Base-by-base conservation (phyloP, 169 alveolate genomes). In the Cryptosporidium tyzzeri region DNA sequence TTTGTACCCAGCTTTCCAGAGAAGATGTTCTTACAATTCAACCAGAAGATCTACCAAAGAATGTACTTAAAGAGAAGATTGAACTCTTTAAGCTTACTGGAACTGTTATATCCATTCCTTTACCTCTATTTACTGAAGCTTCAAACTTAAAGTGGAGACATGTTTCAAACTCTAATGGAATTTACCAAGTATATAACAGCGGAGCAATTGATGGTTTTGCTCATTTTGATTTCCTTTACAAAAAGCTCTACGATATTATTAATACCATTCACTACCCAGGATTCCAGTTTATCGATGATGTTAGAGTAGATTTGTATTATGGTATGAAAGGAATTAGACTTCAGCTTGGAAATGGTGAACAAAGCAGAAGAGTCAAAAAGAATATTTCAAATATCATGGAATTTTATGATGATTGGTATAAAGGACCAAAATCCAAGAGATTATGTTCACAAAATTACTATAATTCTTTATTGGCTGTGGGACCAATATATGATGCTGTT, bases 121-220 rank as follows among this genome's bases (percentile, higher is more conserved):
- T 80, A 4, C 68, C 75, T 23, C 23, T 80, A 6, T 62, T 62
- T 14, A 80, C 89, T 14, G 26, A 39, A 29, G 68, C 44, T 12
- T 62, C 73, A 12, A 35, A 41, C 45, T 29, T 80, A 16, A 80
- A 23, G 14, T 80, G 89, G 89, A 80, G 89, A 65, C 75, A 80
- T 31, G 67, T 41, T 33, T 8, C 41, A 37, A 59, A 44, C 14
- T 53, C 48, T 0, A 21, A 14, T n/a, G 89, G 89, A 7, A 39
- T 62, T 37, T 80, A 80, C 70, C 89, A 80, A 31, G 73, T 67
- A 29, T 80, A 80, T 31, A 80, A 67, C 45, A 53, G 69, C 14
- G 89, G 89, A 62, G 89, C 69, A 23, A 80, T 80, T 29, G 89
- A 80, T 50, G 89, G 89, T 48, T 80, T 80, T 80, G 89, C 80